phyloP scores from a whole-genome alignment of 1,139 yeast genomes.

The Sugiyamaella japonica region DNA sequence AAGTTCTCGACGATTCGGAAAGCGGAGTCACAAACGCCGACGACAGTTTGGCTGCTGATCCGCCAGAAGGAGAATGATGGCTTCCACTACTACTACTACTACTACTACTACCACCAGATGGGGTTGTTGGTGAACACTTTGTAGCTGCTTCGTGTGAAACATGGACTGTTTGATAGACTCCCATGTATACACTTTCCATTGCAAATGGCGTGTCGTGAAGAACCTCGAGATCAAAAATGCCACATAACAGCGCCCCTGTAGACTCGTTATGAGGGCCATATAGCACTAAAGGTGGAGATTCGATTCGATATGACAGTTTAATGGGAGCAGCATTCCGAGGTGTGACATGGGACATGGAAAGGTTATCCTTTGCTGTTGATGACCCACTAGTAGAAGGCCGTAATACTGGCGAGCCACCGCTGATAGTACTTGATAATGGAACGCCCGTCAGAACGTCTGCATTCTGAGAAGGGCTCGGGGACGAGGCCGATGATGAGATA shows the following conservation, averaged over 20 bases:
- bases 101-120: neutral
- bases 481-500: neutral
- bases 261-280: slow-evolving; percentile 79
- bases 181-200: slow-evolving; percentile 60
- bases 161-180: slow-evolving; percentile 65
- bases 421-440: neutral
- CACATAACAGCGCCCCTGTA: slow-evolving; percentile 83
- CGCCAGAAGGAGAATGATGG: neutral
- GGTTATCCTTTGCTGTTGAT: slow-evolving; percentile 4
- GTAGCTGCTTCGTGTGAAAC: slow-evolving; percentile 9
- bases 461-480: neutral
- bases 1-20: neutral
- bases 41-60: slow-evolving; percentile 1
- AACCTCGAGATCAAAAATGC: slow-evolving; percentile 50
- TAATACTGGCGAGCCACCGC: slow-evolving; percentile 5
- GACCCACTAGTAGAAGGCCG: slow-evolving; percentile 8
- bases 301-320: slow-evolving; percentile 62
- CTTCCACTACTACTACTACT: too few species aligned
- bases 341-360: neutral
- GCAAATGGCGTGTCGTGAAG: slow-evolving; percentile 35
- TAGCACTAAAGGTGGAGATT: slow-evolving; percentile 86
- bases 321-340: slow-evolving; percentile 26
- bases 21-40: slow-evolving; percentile 1
- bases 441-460: slow-evolving; percentile 12
- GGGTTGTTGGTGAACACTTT: slow-evolving; percentile 1